These are phyloP conservation scores for Auricularia sp. DNA, from an alignment of 768 basidiomycete species.

Conservation along the genomic window DNA sequence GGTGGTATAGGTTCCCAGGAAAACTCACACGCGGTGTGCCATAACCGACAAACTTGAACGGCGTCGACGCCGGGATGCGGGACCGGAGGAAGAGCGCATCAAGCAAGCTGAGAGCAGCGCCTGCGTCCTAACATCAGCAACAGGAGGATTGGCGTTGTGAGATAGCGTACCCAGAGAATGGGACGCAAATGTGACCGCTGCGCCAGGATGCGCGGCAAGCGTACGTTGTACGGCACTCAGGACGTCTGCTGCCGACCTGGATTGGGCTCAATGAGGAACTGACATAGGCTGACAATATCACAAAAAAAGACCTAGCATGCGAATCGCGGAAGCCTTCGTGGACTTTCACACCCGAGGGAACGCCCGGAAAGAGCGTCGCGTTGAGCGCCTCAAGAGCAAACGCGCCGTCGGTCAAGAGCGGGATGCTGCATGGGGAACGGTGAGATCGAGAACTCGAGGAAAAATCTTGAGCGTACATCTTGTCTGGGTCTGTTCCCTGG, in stretches of 20 bases:
- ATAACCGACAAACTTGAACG: conserved; percentile 23
- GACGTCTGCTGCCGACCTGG: conserved; percentile 12
- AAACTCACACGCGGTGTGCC: conserved; percentile 27
- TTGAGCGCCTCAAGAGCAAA: conserved; percentile 26
- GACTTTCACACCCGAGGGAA: conserved; percentile 29
- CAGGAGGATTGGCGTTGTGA: background rate
- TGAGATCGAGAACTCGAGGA: background rate
- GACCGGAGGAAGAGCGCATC: conserved; percentile 31
- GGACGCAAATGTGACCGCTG: conserved; percentile 21
- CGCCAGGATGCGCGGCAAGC: conserved; percentile 12
- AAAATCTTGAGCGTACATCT: conserved; percentile 17
- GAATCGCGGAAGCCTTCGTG: conserved; percentile 36
- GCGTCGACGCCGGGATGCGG: conserved; percentile 22
- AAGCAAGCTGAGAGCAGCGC: conserved; percentile 28
- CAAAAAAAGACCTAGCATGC: too few species aligned
- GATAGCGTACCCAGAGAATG: conserved; percentile 24
- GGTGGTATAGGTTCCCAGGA: background rate
- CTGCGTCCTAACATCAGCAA: conserved; percentile 2
- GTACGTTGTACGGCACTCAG: conserved; percentile 20
- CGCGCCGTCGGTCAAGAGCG: conserved; percentile 33
- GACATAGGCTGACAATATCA: too few species aligned
- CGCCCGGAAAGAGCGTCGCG: conserved; percentile 39
- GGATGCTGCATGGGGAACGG: conserved; percentile 16
- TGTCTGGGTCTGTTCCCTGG: conserved; percentile 25
- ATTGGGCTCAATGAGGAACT: too few species aligned